A percentile compares a stretch with the other conserved stretches of the same genome.
phyloP scores from a whole-genome alignment of 345 rosid genomes.

The Eucalyptus paniculata region DNA sequence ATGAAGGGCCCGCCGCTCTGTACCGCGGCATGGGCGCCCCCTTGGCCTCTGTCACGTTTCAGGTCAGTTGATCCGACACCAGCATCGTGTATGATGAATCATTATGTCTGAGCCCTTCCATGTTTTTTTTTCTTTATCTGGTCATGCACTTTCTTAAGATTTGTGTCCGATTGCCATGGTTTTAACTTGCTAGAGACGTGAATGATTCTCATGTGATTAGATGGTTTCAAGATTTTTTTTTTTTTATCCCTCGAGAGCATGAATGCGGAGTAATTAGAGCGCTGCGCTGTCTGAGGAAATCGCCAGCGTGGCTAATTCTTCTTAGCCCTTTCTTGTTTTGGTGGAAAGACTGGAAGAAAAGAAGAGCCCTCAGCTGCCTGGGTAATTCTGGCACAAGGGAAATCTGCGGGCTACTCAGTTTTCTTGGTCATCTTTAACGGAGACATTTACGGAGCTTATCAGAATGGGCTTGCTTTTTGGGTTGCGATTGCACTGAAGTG shows the following conservation, averaged over 20 bases:
- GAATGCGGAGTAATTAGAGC: neutral
- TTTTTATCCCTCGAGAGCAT: neutral
- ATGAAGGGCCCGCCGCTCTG: conserved; percentile 62
- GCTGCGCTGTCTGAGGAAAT: neutral
- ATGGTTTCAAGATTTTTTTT: neutral
- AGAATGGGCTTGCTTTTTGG: neutral
- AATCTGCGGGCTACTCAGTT: neutral
- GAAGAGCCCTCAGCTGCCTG: neutral
- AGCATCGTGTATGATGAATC: neutral
- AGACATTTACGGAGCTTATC: neutral
- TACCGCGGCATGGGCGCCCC: conserved; percentile 94
- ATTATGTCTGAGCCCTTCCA: neutral
- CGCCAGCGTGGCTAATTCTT: neutral
- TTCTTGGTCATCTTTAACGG: neutral
- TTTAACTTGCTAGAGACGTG: neutral
- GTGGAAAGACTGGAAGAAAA: neutral
- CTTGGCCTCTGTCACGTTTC: conserved; percentile 86
- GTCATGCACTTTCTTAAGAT: neutral
- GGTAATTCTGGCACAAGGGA: neutral
- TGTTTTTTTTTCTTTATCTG: neutral
- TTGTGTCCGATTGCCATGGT: neutral
- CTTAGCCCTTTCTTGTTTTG: neutral
- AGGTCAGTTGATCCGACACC: conserved; percentile 20
- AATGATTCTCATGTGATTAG: neutral
- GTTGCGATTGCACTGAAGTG: neutral